These are phyloP conservation scores for Malassezia vespertilionis DNA, from an alignment of 1,284 basidiomycete species.

Conservation along the genomic window DNA sequence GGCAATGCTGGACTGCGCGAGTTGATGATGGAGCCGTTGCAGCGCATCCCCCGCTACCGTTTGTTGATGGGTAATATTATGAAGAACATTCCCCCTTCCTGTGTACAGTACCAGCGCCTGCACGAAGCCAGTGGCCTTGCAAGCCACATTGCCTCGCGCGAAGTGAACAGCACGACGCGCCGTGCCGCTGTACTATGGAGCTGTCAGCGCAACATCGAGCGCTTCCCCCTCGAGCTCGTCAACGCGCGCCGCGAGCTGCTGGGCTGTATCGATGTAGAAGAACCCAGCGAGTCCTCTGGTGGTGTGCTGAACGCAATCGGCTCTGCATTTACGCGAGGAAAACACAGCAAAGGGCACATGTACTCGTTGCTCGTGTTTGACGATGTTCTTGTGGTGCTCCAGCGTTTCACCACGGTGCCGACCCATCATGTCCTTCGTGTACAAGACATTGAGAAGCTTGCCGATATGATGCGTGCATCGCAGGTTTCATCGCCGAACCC, in stretches of 20 bases:
- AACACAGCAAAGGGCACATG: background rate
- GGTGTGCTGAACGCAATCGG: conserved; percentile 3
- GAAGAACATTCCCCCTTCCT: conserved; percentile 26
- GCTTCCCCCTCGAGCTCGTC: conserved; percentile 59
- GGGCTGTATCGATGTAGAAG: conserved; percentile 88
- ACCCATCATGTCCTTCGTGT: conserved; percentile 69
- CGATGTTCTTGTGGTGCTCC: conserved; percentile 82
- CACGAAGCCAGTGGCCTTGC: conserved; percentile 77
- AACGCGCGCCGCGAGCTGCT: conserved; percentile 70
- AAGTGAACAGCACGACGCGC: conserved; percentile 80
- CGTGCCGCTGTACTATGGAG: conserved; percentile 80
- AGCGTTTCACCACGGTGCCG: conserved; percentile 64
- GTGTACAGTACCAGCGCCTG: conserved; percentile 54
- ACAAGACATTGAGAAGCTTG: conserved; percentile 68
- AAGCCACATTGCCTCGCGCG: conserved; percentile 79
- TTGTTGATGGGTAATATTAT: conserved; percentile 64
- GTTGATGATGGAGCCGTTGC: conserved; percentile 98
- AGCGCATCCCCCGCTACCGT: conserved; percentile 90
- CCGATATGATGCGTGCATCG: conserved; percentile 34
- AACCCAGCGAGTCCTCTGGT: conserved; percentile 44
- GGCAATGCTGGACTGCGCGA: conserved; percentile 70
- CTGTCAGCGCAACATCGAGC: conserved; percentile 71
- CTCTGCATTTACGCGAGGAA: conserved; percentile 7
- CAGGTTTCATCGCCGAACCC: background rate
- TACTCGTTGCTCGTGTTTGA: conserved; percentile 75